These are phyloP conservation scores for Ascosphaera acerosa DNA, from an alignment of 2,329 filamentous ascomycete species.

Conservation along the genomic window DNA sequence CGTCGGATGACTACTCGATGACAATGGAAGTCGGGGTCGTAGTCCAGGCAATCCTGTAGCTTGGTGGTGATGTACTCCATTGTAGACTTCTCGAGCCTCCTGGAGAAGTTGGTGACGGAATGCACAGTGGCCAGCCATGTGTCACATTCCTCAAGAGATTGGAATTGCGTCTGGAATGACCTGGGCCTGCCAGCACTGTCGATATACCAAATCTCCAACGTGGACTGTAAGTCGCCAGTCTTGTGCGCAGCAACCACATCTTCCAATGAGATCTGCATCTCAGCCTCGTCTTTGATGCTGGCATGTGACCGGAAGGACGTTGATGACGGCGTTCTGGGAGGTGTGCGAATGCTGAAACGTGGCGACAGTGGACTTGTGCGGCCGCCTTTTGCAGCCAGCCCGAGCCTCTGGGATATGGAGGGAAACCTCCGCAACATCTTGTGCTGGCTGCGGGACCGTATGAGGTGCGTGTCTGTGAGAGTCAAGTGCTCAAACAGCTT, in stretches of 20 bases:
- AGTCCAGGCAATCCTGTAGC: constrained; percentile 40
- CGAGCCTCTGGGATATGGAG: constrained; percentile 15
- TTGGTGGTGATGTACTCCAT: constrained; percentile 36
- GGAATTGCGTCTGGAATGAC: constrained; percentile 37
- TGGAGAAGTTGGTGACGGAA: constrained; percentile 20
- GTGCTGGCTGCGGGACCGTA: constrained; percentile 41
- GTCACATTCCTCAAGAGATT: constrained; percentile 37
- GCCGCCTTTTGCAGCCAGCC: not conserved
- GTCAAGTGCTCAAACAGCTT: constrained; percentile 50
- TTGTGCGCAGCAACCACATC: constrained; percentile 43
- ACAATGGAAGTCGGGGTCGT: constrained; percentile 40
- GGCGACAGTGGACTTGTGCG: too few species aligned
- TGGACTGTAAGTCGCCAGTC: constrained; percentile 26
- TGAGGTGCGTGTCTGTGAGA: constrained; percentile 39
- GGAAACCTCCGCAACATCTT: constrained; percentile 40
- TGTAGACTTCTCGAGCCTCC: constrained; percentile 28
- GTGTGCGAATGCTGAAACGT: not conserved
- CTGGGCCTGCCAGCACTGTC: constrained; percentile 23
- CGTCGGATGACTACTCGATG: constrained; percentile 32
- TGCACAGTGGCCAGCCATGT: constrained; percentile 38
- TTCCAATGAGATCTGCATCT: constrained; percentile 30
- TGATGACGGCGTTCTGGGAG: not conserved
- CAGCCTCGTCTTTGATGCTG: constrained; percentile 30
- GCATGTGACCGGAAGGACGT: too few species aligned
- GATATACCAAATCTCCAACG: constrained; percentile 5